Percentiles rank a stretch among this genome's conserved stretches.
Conservation (phyloP, 768 basidiomycete genomes). For the Pulveroboletus sp. region DNA sequence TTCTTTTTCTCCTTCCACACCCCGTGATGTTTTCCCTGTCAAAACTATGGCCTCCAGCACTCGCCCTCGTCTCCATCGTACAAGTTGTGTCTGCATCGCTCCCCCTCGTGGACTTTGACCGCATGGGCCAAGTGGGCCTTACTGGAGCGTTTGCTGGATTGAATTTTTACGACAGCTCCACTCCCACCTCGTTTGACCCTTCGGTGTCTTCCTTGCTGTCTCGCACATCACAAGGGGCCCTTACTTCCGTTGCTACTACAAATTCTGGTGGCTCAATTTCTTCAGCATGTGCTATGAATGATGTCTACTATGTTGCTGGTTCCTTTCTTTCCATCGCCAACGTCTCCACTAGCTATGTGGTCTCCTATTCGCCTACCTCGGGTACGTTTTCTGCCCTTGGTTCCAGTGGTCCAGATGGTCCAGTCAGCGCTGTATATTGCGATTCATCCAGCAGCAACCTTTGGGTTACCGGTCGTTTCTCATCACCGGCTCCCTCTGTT, state of each 20-base stretch:
- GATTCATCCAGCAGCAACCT: constrained; percentile 59
- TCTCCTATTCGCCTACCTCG: constrained; percentile 62
- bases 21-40: constrained; percentile 5
- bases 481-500: constrained; percentile 60
- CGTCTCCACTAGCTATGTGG: constrained; percentile 63
- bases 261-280: constrained; percentile 73
- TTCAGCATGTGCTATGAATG: constrained; percentile 66
- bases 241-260: constrained; percentile 69
- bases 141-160: constrained; percentile 87
- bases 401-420: constrained; percentile 66
- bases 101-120: constrained; percentile 62
- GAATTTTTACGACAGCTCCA: constrained; percentile 61
- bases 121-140: constrained; percentile 89
- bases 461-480: constrained; percentile 78
- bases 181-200: constrained; percentile 59
- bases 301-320: constrained; percentile 77
- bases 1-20: constrained; percentile 2
- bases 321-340: constrained; percentile 70
- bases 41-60: constrained; percentile 23
- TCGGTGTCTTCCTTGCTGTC: constrained; percentile 67
- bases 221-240: constrained; percentile 58
- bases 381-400: constrained; percentile 59
- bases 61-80: constrained; percentile 17
- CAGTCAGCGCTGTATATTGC: constrained; percentile 72
- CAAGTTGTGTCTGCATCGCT: constrained; percentile 34